phyloP scores from a whole-genome alignment of 805 yeast genomes.

The Hyphopichia homilentoma region DNA sequence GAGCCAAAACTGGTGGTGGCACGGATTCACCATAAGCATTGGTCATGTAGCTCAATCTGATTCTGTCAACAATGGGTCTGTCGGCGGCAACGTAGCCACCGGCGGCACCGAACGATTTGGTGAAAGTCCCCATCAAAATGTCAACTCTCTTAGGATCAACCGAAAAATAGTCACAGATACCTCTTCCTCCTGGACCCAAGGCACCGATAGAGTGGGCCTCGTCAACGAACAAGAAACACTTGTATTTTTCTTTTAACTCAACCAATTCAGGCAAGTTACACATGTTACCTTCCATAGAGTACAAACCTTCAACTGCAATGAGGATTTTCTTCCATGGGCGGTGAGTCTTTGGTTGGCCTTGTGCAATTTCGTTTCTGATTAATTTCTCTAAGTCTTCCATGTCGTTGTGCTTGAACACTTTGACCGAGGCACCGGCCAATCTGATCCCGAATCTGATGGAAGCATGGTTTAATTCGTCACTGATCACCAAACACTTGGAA shows the following conservation, averaged over 20 bases:
- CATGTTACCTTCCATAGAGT: constrained; percentile 90
- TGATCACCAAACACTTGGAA: constrained; percentile 82
- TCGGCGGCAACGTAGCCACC: constrained; percentile 95
- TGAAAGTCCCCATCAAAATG: constrained; percentile 93
- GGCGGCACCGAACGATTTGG: constrained; percentile 97
- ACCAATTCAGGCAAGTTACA: constrained; percentile 75
- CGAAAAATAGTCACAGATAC: constrained; percentile 90
- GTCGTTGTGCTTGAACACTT: constrained; percentile 89
- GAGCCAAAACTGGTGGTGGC: constrained; percentile 89
- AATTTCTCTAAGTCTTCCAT: constrained; percentile 74
- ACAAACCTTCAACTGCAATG: constrained; percentile 88
- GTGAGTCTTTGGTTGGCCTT: constrained; percentile 92
- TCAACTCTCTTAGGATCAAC: constrained; percentile 76
- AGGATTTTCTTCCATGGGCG: constrained; percentile 92
- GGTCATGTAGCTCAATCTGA: constrained; percentile 70
- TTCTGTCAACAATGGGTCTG: constrained; percentile 63
- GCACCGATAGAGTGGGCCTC: constrained; percentile 99
- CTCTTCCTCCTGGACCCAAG: constrained; percentile 91
- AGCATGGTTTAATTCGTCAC: constrained; percentile 94
- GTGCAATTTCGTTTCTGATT: constrained; percentile 79
- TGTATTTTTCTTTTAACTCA: constrained; percentile 75
- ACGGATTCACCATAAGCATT: constrained; percentile 78
- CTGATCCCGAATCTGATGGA: constrained; percentile 95
- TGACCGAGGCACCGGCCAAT: constrained; percentile 87
- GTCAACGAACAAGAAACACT: constrained; percentile 86